Evolutionary conservation across 2,329 filamentous ascomycete species (phyloP).

Genomic region (Immersiporthe knoxdaviesiana): DNA sequence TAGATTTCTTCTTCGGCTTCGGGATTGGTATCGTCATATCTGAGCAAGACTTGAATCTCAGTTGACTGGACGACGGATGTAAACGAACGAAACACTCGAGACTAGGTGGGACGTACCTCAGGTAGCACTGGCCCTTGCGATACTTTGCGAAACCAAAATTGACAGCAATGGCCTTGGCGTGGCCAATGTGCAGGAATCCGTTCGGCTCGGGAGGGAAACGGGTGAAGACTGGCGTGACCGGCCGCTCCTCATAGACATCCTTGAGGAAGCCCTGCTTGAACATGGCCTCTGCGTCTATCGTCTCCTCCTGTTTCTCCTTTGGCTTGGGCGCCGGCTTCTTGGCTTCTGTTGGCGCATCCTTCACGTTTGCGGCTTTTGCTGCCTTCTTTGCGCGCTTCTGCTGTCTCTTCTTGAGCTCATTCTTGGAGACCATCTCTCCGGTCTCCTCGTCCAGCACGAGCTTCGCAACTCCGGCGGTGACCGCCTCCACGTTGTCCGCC

Average conservation of each 20-base stretch:
- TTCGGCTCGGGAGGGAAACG: slow-evolving; percentile 89
- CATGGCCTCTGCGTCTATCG: slow-evolving; percentile 65
- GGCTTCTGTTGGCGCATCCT: slow-evolving; percentile 29
- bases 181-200: slow-evolving; percentile 90
- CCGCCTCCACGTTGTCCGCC: slow-evolving; percentile 41
- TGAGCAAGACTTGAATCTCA: slow-evolving; percentile 51
- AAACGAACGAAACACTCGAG: background rate
- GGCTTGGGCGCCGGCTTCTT: slow-evolving; percentile 39
- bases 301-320: slow-evolving; percentile 51
- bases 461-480: slow-evolving; percentile 38
- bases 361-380: slow-evolving; percentile 34
- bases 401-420: slow-evolving; percentile 45
- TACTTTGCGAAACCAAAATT: slow-evolving; percentile 93
- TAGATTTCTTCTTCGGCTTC: slow-evolving; percentile 90
- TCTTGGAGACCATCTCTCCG: slow-evolving; percentile 47
- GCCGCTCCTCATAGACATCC: slow-evolving; percentile 71
- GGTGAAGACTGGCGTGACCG: slow-evolving; percentile 64
- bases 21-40: slow-evolving; percentile 96
- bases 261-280: slow-evolving; percentile 79
- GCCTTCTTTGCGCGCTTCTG: slow-evolving; percentile 39
- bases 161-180: slow-evolving; percentile 92
- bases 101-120: slow-evolving; percentile 16
- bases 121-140: slow-evolving; percentile 67
- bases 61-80: background rate
- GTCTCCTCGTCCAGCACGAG: slow-evolving; percentile 47